Evolutionary conservation across 169 alveolate species (phyloP), one percentile per base, ranked within the genome.

Genomic region (Eimeria acervulina): DNA sequence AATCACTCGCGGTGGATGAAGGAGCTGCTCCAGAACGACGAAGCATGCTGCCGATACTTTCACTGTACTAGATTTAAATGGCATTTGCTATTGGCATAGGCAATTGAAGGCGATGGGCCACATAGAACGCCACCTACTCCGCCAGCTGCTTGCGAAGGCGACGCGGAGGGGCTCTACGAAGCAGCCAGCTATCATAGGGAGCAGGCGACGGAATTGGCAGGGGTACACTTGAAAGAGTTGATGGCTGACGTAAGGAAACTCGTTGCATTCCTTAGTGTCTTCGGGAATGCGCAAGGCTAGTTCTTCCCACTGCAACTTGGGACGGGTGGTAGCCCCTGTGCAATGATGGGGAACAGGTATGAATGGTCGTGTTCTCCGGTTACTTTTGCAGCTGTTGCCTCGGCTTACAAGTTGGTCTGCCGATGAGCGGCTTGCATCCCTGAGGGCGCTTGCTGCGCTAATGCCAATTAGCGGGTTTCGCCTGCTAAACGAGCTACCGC

Each of bases 401-500:
- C 91, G 91, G 83, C 19, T 87, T 26, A 87, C 93, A 87, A 87
- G 93, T 31, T 87, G 93, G 93, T 87, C 93, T 17, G 81, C 93
- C 40, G 80, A 55, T 12, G 93, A 87, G 44, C 40, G 93, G n/a
- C 78, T 87, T 87, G 93, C 93, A 7, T 59, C 93, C 63, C 52
- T 87, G 81, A 44, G 93, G 83, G 38, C 91, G 15, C 93, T 87
- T 17, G 80, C 81, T n/a, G 93, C 83, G 2, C 63, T 87, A 52
- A 51, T 87, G 70, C 81, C 83, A 6, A 83, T 83, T n/a, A 61
- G 93, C 93, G 93, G 93, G n/a, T 15, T 13, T 61, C 93, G 72
- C 47, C n/a, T 87, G 59, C 93, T 87, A 40, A 81, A 33, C 28
- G 66, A 87, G 40, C 93, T 87, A 83, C 93, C 93, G 40, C 93